These are phyloP conservation scores for Gilbertella persicaria DNA, from an alignment of 371 early-diverging fungal species.

Conservation along the genomic window DNA sequence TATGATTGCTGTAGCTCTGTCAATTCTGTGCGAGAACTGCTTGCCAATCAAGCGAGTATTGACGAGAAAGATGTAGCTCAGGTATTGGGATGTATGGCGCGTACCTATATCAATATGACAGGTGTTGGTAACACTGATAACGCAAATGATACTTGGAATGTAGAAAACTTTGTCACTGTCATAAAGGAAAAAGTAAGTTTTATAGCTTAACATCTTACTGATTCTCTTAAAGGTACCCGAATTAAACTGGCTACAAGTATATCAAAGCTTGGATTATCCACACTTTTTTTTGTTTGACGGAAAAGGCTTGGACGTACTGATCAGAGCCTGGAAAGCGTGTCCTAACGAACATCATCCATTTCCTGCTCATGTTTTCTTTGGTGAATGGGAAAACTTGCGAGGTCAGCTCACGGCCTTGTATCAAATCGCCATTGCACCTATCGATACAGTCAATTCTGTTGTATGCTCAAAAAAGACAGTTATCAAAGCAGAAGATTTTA, in stretches of 20 bases:
- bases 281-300: constrained; percentile 68
- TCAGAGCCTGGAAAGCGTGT: constrained; percentile 60
- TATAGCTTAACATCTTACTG: constrained; percentile 4
- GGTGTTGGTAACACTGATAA: constrained; percentile 44
- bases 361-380: constrained; percentile 74
- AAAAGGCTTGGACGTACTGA: constrained; percentile 65
- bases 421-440: constrained; percentile 63
- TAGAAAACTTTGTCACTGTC: constrained; percentile 63
- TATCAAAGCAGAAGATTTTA: constrained; percentile 57
- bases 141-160: constrained; percentile 58
- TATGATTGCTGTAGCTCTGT: constrained; percentile 58
- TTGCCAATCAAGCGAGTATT: constrained; percentile 27
- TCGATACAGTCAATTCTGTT: constrained; percentile 51
- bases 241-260: constrained; percentile 68
- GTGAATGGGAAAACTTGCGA: constrained; percentile 72
- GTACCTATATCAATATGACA: constrained; percentile 57
- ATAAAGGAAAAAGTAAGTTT: constrained; percentile 55
- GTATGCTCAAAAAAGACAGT: constrained; percentile 51
- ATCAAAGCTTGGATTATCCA: constrained; percentile 69
- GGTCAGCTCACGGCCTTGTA: constrained; percentile 76
- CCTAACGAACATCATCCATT: constrained; percentile 43
- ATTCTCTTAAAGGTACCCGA: constrained; percentile 42
- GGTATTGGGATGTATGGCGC: constrained; percentile 73
- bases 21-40: constrained; percentile 47
- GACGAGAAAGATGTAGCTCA: constrained; percentile 71